These are phyloP conservation scores for Helianthus tuberosus DNA, from an alignment of 129 eudicot genomes.

Conservation along the genomic window DNA sequence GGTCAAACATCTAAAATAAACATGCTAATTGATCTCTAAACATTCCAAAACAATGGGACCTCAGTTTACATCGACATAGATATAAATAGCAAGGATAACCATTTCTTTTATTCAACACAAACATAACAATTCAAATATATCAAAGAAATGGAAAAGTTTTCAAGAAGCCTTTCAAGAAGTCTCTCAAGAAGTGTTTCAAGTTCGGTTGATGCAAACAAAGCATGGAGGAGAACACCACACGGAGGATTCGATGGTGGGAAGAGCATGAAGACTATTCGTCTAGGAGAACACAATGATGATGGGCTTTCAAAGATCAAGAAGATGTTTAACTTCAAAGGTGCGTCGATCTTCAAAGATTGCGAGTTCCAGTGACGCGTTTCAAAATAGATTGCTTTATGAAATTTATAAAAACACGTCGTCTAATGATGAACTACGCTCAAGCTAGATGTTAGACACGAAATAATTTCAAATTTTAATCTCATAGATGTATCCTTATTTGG, in stretches of 20 bases:
- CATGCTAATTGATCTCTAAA: neutral
- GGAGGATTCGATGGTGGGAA: slow-evolving; percentile 27
- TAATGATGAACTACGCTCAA: too few species aligned
- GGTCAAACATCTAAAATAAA: neutral
- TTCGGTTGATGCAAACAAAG: slow-evolving; percentile 25
- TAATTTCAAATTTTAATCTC: too few species aligned
- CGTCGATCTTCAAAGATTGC: neutral
- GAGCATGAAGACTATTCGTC: slow-evolving; percentile 20
- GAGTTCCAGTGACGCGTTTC: too few species aligned
- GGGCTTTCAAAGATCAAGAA: slow-evolving; percentile 13
- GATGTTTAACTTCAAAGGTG: slow-evolving; percentile 17
- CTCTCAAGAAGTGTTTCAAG: slow-evolving; percentile 23
- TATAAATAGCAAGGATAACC: neutral
- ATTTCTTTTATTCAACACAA: neutral
- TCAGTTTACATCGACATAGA: neutral
- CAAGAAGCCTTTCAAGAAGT: slow-evolving; percentile 29
- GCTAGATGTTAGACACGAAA: too few species aligned
- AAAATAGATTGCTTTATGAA: too few species aligned
- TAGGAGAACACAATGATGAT: slow-evolving; percentile 26
- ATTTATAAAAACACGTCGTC: too few species aligned
- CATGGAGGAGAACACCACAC: slow-evolving; percentile 23
- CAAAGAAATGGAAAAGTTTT: slow-evolving; percentile 24
- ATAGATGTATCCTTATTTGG: too few species aligned
- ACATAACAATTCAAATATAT: neutral
- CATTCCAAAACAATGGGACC: neutral